phyloP scores from a whole-genome alignment of 306 rosid genomes.

The Carpinus viminea region DNA sequence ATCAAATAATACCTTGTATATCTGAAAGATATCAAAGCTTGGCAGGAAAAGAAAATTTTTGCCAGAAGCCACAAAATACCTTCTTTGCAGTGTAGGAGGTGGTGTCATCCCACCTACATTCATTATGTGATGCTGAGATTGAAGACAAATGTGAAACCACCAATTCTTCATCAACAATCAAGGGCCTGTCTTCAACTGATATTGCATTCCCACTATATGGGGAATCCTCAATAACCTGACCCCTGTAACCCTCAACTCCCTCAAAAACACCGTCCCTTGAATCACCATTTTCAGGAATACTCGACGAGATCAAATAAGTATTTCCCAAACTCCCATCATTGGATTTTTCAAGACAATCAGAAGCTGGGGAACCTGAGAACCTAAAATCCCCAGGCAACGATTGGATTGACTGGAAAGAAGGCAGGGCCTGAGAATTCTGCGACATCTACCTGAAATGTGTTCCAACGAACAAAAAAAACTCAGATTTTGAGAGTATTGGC shows the following conservation, averaged over 20 bases:
- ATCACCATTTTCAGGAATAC: slow-evolving; percentile 59
- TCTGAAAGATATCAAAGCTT: slow-evolving; percentile 21
- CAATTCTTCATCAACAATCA: slow-evolving; percentile 57
- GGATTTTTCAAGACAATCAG: slow-evolving; percentile 40
- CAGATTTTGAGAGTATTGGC: slow-evolving; percentile 30
- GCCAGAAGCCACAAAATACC: slow-evolving; percentile 50
- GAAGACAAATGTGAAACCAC: slow-evolving; percentile 56
- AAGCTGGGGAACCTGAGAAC: slow-evolving; percentile 37
- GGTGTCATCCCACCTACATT: slow-evolving; percentile 83
- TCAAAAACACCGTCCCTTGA: slow-evolving; percentile 40
- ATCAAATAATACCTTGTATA: neutral
- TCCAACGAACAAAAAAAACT: slow-evolving; percentile 28
- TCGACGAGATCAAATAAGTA: slow-evolving; percentile 32
- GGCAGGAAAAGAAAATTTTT: slow-evolving; percentile 17
- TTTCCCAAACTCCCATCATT: slow-evolving; percentile 39
- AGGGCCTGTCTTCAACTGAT: slow-evolving; percentile 49
- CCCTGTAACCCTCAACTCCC: slow-evolving; percentile 42
- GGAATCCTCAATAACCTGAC: slow-evolving; percentile 69
- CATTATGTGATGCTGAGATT: slow-evolving; percentile 53
- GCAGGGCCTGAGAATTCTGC: slow-evolving; percentile 45
- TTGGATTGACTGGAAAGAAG: slow-evolving; percentile 60
- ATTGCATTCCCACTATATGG: slow-evolving; percentile 56
- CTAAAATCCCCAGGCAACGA: slow-evolving; percentile 70
- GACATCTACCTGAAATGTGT: slow-evolving; percentile 61
- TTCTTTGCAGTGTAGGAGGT: slow-evolving; percentile 73